A percentile compares a stretch with the other conserved stretches of the same genome.
These are phyloP conservation scores for Barnettozyma botsteinii DNA, from an alignment of 805 yeast genomes.

Conservation along the genomic window DNA sequence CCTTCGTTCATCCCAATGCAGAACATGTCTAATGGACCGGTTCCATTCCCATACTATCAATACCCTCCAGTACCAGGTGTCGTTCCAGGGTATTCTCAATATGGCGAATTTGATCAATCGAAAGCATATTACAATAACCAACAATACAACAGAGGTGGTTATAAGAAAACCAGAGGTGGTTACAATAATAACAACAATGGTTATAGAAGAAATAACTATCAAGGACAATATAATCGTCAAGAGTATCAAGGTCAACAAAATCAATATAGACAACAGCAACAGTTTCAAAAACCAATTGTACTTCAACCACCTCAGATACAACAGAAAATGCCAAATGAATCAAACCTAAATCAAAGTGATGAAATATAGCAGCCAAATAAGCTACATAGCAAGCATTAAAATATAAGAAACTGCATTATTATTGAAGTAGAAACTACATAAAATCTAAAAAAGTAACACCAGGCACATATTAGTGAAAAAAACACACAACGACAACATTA, in stretches of 20 bases:
- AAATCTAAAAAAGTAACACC: too few species aligned
- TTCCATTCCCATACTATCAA: constrained; percentile 2
- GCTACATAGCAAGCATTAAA: too few species aligned
- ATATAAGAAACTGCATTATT: too few species aligned
- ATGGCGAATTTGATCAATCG: not conserved
- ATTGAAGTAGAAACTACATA: too few species aligned
- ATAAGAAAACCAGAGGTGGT: constrained; percentile 3
- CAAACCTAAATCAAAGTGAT: too few species aligned
- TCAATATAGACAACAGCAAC: not conserved
- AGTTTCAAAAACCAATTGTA: not conserved
- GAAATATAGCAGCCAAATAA: too few species aligned
- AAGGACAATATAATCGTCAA: not conserved
- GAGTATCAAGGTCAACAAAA: not conserved
- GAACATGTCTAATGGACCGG: not conserved
- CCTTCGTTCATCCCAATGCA: not conserved
- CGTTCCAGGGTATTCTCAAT: not conserved
- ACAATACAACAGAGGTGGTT: constrained; percentile 9
- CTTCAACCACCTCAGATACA: too few species aligned
- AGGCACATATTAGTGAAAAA: not conserved
- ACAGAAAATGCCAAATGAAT: too few species aligned
- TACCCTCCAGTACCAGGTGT: not conserved
- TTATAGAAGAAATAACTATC: constrained; percentile 1
- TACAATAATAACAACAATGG: not conserved
- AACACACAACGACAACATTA: not conserved
- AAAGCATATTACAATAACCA: not conserved